Evolutionary conservation across 306 rosid genomes (phyloP).

Genomic region (Ormosia semicastrata): DNA sequence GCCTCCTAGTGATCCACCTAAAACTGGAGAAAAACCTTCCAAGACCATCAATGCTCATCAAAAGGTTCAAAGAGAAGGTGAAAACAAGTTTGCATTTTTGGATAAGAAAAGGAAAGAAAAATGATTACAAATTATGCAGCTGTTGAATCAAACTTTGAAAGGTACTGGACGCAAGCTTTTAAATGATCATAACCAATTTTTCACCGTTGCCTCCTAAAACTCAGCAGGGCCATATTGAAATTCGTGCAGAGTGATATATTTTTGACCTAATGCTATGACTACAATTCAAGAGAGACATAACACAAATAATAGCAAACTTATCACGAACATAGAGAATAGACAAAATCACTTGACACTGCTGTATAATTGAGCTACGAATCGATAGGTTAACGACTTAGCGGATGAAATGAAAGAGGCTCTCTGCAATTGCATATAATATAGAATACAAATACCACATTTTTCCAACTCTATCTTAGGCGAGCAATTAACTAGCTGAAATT

Average conservation of each 20-base stretch:
- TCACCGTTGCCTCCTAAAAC: background rate
- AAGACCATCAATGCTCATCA: too few species aligned
- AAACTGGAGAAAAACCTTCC: background rate
- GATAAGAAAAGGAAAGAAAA: background rate
- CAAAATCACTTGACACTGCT: background rate
- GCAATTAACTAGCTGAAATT: background rate
- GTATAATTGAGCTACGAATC: background rate
- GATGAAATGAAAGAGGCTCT: background rate
- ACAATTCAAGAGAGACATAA: background rate
- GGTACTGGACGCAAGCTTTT: background rate
- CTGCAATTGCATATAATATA: background rate
- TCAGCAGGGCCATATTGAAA: conserved; percentile 19
- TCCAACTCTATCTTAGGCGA: background rate
- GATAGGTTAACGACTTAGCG: background rate
- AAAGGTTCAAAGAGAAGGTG: too few species aligned
- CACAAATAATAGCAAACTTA: conserved; percentile 16
- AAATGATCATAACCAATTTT: background rate
- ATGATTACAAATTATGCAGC: background rate
- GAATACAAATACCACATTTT: background rate
- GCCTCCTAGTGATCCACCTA: background rate
- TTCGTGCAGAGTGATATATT: background rate
- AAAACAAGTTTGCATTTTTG: background rate
- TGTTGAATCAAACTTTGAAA: conserved; percentile 11
- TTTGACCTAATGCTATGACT: background rate
- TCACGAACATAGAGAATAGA: conserved; percentile 8